Evolutionary conservation across 345 rosid species (phyloP).

Genomic region (Cardamine chenopodiifolia): DNA sequence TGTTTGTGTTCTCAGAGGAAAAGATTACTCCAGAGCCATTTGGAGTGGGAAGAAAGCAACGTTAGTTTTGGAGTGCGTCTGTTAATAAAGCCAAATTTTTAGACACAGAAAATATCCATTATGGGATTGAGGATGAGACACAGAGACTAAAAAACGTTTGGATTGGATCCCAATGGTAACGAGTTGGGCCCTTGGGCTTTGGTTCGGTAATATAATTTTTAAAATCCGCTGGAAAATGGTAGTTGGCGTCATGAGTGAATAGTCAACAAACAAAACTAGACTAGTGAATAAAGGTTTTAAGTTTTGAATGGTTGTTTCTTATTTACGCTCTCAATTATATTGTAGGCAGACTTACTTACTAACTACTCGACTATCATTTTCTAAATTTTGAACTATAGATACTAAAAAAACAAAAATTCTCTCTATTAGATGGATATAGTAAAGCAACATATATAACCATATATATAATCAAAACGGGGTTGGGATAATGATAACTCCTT

Average conservation of each 20-base stretch:
- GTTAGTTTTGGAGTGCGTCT: constrained; percentile 41
- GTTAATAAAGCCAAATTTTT: constrained; percentile 34
- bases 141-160: not conserved
- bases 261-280: not conserved
- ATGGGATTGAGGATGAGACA: not conserved
- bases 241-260: not conserved
- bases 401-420: too few relatives aligned
- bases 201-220: too few relatives aligned
- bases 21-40: constrained; percentile 15
- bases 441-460: too few relatives aligned
- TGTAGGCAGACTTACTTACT: too few relatives aligned
- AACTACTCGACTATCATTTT: too few relatives aligned
- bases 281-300: not conserved
- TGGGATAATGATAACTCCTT: too few relatives aligned
- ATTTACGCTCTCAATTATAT: too few relatives aligned
- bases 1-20: constrained; percentile 11
- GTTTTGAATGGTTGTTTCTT: too few relatives aligned
- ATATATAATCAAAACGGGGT: too few relatives aligned
- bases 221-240: too few relatives aligned
- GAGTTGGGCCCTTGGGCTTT: constrained; percentile 36
- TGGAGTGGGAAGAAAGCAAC: constrained; percentile 46
- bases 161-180: not conserved
- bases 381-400: too few relatives aligned
- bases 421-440: too few relatives aligned
- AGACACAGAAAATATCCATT: constrained; percentile 20